These are phyloP conservation scores for Orbilia oligospora DNA, from an alignment of 2,329 filamentous ascomycete species.

Conservation along the genomic window DNA sequence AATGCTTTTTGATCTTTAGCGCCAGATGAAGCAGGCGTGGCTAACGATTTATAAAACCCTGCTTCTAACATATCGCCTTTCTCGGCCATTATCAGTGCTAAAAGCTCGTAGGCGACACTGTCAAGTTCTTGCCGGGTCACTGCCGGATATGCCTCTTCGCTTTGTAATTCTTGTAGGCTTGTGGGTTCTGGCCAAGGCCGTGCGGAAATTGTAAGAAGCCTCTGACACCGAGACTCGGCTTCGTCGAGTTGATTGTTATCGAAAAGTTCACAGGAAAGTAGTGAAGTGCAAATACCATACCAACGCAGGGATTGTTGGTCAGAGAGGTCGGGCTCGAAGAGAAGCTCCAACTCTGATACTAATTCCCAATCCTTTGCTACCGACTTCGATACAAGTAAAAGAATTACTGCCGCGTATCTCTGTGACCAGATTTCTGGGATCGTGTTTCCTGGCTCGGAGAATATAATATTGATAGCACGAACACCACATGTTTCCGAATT, in stretches of 20 bases:
- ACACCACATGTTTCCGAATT: not conserved
- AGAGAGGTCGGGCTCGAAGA: too few species aligned
- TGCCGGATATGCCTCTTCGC: not conserved
- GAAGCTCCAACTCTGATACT: not conserved
- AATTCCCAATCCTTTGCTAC: not conserved
- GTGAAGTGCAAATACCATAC: not conserved
- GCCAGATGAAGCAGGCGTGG: not conserved
- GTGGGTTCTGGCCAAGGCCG: not conserved
- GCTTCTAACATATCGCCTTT: conserved; percentile 7
- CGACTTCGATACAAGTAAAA: not conserved
- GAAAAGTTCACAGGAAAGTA: not conserved
- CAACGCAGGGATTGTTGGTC: too few species aligned
- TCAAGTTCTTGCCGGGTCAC: not conserved
- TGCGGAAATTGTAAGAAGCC: not conserved
- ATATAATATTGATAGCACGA: not conserved
- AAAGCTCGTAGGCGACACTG: not conserved
- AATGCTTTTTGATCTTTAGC: too few species aligned
- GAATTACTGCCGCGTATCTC: not conserved
- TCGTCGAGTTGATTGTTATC: not conserved
- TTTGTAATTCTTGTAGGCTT: not conserved
- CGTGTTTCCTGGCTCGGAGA: not conserved
- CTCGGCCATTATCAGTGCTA: conserved; percentile 5
- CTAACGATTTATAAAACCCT: conserved; percentile 2
- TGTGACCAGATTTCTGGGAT: not conserved
- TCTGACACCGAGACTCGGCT: not conserved